phyloP scores from a whole-genome alignment of 208 protist genomes.

The Trichomonas gallinae region DNA sequence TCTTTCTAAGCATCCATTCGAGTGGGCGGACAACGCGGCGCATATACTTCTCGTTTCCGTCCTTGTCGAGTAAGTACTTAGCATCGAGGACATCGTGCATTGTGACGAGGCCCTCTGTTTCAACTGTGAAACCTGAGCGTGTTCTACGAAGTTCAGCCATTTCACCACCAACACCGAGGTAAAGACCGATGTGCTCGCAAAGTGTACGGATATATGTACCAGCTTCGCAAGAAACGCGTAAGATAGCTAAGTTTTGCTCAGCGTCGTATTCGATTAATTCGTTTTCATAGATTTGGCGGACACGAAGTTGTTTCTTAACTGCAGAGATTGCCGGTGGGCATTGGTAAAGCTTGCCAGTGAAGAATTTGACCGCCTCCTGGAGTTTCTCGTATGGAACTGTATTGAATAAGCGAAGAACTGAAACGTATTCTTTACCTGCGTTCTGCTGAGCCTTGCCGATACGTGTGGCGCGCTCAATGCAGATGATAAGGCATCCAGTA shows the following conservation, averaged over 20 bases:
- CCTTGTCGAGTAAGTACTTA: slow-evolving; percentile 84
- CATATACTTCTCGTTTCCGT: slow-evolving; percentile 82
- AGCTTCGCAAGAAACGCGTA: slow-evolving; percentile 95
- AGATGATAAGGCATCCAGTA: slow-evolving; percentile 97
- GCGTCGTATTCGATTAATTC: slow-evolving; percentile 94
- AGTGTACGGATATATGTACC: slow-evolving; percentile 99
- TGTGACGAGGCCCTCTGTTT: slow-evolving; percentile 78
- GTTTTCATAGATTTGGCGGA: slow-evolving; percentile 94
- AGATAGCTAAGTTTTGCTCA: slow-evolving; percentile 81
- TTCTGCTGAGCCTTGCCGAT: slow-evolving; percentile 98
- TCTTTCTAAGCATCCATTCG: slow-evolving; percentile 81
- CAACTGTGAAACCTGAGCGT: slow-evolving; percentile 78
- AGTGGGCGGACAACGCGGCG: slow-evolving; percentile 86
- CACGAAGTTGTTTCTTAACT: slow-evolving; percentile 86
- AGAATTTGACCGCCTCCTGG: slow-evolving; percentile 66
- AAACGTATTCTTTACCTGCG: slow-evolving; percentile 96
- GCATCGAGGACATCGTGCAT: slow-evolving; percentile 99
- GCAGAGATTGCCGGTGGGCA: slow-evolving; percentile 92
- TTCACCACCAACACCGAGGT: slow-evolving; percentile 89
- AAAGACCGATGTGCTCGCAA: slow-evolving; percentile 94
- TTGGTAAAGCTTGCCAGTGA: slow-evolving; percentile 96
- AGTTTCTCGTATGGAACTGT: slow-evolving; percentile 58
- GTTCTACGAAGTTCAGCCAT: slow-evolving; percentile 93
- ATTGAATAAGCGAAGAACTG: slow-evolving; percentile 82
- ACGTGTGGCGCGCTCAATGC: slow-evolving; percentile 90